Percentiles rank a stretch among this genome's conserved stretches.
phyloP scores from a whole-genome alignment of 805 yeast species.

The Yamadazyma philogaea region DNA sequence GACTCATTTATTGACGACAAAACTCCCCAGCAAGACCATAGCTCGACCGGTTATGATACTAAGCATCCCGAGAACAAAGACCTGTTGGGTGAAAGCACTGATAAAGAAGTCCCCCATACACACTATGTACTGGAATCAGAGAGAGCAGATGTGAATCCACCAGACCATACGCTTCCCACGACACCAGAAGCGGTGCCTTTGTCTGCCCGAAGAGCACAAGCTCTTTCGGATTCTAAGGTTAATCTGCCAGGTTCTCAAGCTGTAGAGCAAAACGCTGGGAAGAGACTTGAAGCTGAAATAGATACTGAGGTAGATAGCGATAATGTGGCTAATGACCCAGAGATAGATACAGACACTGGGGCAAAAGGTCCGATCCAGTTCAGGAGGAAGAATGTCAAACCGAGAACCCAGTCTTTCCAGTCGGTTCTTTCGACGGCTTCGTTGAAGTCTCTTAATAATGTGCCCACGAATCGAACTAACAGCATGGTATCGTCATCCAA shows the following conservation, averaged over 20 bases:
- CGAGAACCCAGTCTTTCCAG: constrained; percentile 43
- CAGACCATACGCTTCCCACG: not conserved
- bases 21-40: not conserved
- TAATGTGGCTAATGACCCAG: constrained; percentile 12
- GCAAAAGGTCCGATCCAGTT: constrained; percentile 15
- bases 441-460: constrained; percentile 36
- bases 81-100: not conserved
- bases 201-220: not conserved
- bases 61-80: too few species aligned
- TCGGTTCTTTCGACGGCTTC: constrained; percentile 45
- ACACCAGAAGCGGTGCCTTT: not conserved
- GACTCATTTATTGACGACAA: not conserved
- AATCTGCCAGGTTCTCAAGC: not conserved
- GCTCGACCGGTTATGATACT: not conserved
- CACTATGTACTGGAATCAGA: not conserved
- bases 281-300: not conserved
- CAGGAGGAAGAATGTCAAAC: constrained; percentile 37
- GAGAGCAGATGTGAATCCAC: not conserved
- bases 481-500: constrained; percentile 18
- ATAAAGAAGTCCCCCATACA: not conserved
- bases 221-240: not conserved
- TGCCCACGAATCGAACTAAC: constrained; percentile 17
- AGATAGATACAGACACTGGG: not conserved
- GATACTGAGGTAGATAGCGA: constrained; percentile 2
- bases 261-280: not conserved